Evolutionary conservation across 257 asterid species (phyloP), one percentile per base, ranked within the genome.

Genomic region (Solanum corneliomulleri): DNA sequence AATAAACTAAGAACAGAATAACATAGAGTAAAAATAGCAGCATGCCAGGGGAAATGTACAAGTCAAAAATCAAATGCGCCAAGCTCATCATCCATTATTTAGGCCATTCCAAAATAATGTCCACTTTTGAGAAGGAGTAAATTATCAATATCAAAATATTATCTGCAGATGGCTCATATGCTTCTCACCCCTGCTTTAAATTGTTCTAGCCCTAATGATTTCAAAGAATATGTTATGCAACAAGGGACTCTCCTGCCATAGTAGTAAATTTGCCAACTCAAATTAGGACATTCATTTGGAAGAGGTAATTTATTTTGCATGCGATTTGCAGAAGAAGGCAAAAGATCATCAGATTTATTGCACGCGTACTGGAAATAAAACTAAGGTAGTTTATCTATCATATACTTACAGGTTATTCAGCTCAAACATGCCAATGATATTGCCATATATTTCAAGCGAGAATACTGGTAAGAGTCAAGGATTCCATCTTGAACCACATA

Each of bases 341-440:
- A 76, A 82, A 56, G 74, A 85, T 44, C 66, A 58, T 16, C 87
- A 62, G 60, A 44, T 33, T 41, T 74, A 83, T 25, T 11, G 75
- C 39, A 49, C 2, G 64, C 86, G 64, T 31, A 20, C 45, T 81
- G 85, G 18, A 29, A 81, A 81, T 81, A 81, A 49, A 10, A 81
- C 14, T 16, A 11, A 49, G 45, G 66, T 31, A 81, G 66, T 81
- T 49, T 31, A 81, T 81, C 44, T 7, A 29, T 81, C 85, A 81
- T 71, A 20, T 86, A 92, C 98, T 94, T 92, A 97, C 99, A 97
- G 98, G 92, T 97, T 97, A 91, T 97, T 97, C 89, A 94, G 93
- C 94, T 97, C 99, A 91, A 97, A 97, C 99, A 97, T 95, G 90
- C 99, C 99, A 88, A 97, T 95, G 35, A 95, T 95, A 87, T 97